These are phyloP conservation scores for Diospyros lotus DNA, from an alignment of 148 eudicot genomes.

Conservation along the genomic window DNA sequence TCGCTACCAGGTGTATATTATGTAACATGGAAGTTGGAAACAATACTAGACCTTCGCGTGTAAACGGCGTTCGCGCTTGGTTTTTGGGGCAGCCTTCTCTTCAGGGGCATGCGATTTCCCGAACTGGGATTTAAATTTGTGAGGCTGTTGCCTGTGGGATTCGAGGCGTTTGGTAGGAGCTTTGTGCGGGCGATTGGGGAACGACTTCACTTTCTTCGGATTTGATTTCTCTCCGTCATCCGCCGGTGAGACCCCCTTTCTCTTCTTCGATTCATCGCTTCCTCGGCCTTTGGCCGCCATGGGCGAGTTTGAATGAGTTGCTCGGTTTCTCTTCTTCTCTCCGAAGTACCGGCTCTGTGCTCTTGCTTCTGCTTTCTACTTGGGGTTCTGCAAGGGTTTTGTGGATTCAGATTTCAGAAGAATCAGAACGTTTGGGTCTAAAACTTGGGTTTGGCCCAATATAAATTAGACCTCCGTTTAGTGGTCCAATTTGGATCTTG, in stretches of 20 bases:
- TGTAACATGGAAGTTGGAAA: not conserved
- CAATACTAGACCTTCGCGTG: conserved; percentile 43
- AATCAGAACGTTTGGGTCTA: too few species aligned
- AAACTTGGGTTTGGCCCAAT: not conserved
- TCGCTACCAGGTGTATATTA: not conserved
- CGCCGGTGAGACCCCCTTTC: conserved; percentile 32
- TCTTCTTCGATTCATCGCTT: conserved; percentile 31
- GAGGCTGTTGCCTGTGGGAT: conserved; percentile 13
- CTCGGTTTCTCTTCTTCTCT: not conserved
- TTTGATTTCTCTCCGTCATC: conserved; percentile 18
- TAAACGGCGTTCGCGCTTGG: conserved; percentile 41
- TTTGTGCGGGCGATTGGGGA: conserved; percentile 16
- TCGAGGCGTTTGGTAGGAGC: conserved; percentile 28
- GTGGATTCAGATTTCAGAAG: not conserved
- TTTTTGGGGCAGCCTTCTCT: conserved; percentile 13
- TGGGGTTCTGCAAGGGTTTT: conserved; percentile 21
- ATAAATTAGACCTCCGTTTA: not conserved
- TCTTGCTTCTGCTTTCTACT: not conserved
- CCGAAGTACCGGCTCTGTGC: not conserved
- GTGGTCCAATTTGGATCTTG: not conserved
- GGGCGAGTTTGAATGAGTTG: not conserved
- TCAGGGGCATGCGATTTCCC: conserved; percentile 10
- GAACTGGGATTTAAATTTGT: conserved; percentile 9
- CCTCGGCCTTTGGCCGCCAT: conserved; percentile 24
- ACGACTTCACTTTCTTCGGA: conserved; percentile 28